Conservation (phyloP, 179 eudicot genomes). For the Heliamphora pulchella region DNA sequence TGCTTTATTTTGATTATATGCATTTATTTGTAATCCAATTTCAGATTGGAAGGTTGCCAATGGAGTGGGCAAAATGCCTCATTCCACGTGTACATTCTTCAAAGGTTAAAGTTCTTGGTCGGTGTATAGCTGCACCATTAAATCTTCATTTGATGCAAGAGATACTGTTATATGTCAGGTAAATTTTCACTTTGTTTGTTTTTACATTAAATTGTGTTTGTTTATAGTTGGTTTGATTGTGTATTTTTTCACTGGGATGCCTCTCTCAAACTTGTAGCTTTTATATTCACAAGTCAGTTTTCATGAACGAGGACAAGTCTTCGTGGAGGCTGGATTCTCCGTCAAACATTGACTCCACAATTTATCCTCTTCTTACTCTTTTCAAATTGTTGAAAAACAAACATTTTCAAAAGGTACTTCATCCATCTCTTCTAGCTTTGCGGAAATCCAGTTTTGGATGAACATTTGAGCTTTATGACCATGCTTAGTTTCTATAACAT, state of each 20-base stretch:
- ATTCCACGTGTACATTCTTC: constrained; percentile 52
- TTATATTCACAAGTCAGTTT: constrained; percentile 46
- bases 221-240: background rate
- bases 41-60: constrained; percentile 61
- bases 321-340: constrained; percentile 42
- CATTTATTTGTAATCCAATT: background rate
- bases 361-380: constrained; percentile 43
- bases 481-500: background rate
- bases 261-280: constrained; percentile 32
- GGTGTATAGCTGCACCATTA: constrained; percentile 45
- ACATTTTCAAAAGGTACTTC: constrained; percentile 44
- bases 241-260: background rate
- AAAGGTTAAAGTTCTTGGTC: constrained; percentile 51
- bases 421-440: background rate
- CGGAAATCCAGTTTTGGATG: background rate
- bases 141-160: constrained; percentile 47
- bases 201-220: background rate
- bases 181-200: constrained; percentile 2
- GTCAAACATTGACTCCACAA: constrained; percentile 32
- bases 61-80: constrained; percentile 67
- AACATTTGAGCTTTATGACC: background rate
- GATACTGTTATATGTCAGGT: constrained; percentile 54
- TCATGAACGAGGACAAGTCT: constrained; percentile 29
- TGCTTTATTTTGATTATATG: background rate
- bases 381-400: constrained; percentile 40